Base-by-base conservation (phyloP, 2,329 filamentous ascomycete genomes). In the Pseudogymnoascus sp. region DNA sequence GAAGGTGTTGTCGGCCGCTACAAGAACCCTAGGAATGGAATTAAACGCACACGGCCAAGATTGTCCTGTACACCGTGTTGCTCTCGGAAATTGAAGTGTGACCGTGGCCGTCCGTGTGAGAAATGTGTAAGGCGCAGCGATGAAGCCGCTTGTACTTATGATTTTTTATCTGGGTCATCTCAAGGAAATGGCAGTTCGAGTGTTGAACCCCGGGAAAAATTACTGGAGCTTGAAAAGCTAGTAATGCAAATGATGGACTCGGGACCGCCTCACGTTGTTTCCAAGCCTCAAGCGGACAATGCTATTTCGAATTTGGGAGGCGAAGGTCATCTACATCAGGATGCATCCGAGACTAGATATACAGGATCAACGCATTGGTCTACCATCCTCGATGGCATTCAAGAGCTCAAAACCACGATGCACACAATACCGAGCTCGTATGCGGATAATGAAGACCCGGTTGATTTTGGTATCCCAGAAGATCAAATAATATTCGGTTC, bases 321-420 rank as follows among this genome's bases (percentile, higher is more conserved):
- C 58, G 35, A 58, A 20, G 39, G 39, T 6, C 39, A 43, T 25
- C 20, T 43, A 12, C 39, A 25, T n/a, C 39, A 43, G 12, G 39
- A 25, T 43, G 25, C 12, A n/a, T 43, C 39, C 8, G 53, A 43
- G 3, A 28, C 25, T 11, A 53, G 20, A 11, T 65, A 64, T 37
- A 47, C 59, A 38, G 66, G 66, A 2, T 63, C 64, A 3, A 68
- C 66, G 3, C 66, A 67, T 59, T 67, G 66, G 66, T 66, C 62
- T 8, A 62, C 64, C 2, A 60, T 68, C n/a, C 36, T 67, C 11
- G 64, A 66, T n/a, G 64, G 67, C 39, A 67, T 68, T 7, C 61
- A 68, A 14, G 66, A 66, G n/a, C 47, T 68, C 5, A 62, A 60
- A 41, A 43, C 39, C 41, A 28, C 41, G 3, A 50, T 30, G 41